Conservation (phyloP, 2,329 filamentous ascomycete genomes). For the Arthroderma sp. region DNA sequence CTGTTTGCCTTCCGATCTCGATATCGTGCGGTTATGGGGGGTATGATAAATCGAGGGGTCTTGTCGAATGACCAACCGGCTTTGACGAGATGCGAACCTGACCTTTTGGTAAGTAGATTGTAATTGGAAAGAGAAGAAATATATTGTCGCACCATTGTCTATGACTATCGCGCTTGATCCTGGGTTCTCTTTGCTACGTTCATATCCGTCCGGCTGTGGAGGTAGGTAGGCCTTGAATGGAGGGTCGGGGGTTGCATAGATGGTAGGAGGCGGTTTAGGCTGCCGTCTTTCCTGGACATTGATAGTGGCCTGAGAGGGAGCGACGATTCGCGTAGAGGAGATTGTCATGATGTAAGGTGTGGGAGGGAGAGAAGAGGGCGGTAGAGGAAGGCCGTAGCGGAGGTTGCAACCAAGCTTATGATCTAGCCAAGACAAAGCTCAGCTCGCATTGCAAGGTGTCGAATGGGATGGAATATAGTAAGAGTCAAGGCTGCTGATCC, state of each 20-base stretch:
- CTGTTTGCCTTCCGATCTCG: conserved; percentile 86
- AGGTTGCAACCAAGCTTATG: no score
- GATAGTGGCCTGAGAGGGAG: conserved; percentile 25
- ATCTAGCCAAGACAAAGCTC: no score
- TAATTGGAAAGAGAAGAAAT: not conserved
- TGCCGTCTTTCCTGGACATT: conserved; percentile 34
- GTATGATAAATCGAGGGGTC: conserved; percentile 63
- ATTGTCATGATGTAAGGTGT: conserved; percentile 27
- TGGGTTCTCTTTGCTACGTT: conserved; percentile 47
- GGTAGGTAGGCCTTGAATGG: conserved; percentile 48
- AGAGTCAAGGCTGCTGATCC: no score
- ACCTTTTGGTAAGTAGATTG: not conserved
- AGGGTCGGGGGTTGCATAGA: conserved; percentile 43
- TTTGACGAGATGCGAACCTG: conserved; percentile 77
- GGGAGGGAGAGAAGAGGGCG: no score
- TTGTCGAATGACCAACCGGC: conserved; percentile 93
- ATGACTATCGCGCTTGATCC: conserved; percentile 75
- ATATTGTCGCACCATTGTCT: conserved; percentile 65
- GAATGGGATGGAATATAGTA: no score
- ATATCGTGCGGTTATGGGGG: conserved; percentile 88
- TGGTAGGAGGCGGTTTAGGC: conserved; percentile 41
- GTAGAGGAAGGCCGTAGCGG: no score
- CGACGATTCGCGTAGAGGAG: conserved; percentile 25
- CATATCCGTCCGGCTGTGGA: conserved; percentile 54
- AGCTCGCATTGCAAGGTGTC: no score